phyloP scores from a whole-genome alignment of 2,329 filamentous ascomycete species.

The Pestalotiopsis sp. region DNA sequence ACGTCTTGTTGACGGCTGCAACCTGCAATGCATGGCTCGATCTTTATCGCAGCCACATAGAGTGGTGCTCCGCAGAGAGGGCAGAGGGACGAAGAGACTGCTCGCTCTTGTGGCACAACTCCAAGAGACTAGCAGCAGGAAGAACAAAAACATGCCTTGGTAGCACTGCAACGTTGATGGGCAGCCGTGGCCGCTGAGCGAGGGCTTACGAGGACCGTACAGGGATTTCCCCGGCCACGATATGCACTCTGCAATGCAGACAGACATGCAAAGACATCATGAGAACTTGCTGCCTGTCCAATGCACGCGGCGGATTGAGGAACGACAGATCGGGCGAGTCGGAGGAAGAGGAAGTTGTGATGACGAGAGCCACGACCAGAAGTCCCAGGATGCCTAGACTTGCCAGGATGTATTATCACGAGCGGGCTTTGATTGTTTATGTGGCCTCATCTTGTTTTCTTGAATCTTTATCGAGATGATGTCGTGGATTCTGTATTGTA shows the following conservation, averaged over 20 bases:
- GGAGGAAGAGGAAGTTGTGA: neutral
- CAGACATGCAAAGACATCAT: conserved; percentile 26
- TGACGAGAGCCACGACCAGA: neutral
- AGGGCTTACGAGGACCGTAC: conserved; percentile 13
- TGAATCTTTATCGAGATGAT: neutral
- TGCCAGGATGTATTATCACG: neutral
- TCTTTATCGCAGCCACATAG: conserved; percentile 12
- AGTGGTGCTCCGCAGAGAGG: neutral
- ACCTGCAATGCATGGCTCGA: conserved; percentile 16
- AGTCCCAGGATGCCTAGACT: neutral
- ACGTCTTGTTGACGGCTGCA: conserved; percentile 25
- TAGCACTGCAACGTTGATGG: conserved; percentile 10
- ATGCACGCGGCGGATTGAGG: conserved; percentile 17
- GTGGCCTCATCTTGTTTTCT: neutral
- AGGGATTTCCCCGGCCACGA: conserved; percentile 20
- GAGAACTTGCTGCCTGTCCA: conserved; percentile 20
- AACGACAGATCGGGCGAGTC: conserved; percentile 13
- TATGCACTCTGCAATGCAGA: conserved; percentile 19
- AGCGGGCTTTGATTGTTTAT: neutral
- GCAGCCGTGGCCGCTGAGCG: conserved; percentile 13
- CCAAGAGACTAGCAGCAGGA: neutral
- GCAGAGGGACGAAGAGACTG: conserved; percentile 1
- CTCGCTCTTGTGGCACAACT: neutral
- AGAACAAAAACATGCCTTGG: conserved; percentile 12
- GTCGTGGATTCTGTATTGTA: neutral